A percentile compares a stretch with the other conserved stretches of the same genome.
Evolutionary conservation across 106 monocot genomes (phyloP).

Genomic region (Allium cepa): DNA sequence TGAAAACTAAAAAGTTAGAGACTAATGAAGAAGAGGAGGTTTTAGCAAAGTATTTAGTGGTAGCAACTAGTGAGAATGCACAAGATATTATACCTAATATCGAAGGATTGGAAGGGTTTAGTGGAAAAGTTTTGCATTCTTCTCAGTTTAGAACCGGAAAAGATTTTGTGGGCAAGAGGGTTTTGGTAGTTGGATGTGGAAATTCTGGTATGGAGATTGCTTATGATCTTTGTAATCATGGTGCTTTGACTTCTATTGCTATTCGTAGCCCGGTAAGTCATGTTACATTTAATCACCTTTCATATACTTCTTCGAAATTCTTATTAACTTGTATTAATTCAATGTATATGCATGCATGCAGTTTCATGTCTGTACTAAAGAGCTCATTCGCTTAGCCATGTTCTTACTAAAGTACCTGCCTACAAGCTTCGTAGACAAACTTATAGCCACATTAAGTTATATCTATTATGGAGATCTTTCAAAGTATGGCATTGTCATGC

Average conservation of each 20-base stretch:
- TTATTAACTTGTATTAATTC: background rate
- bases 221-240: constrained; percentile 15
- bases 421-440: constrained; percentile 24
- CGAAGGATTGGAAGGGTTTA: constrained; percentile 2
- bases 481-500: constrained; percentile 38
- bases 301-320: background rate
- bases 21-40: constrained; percentile 1
- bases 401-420: constrained; percentile 24
- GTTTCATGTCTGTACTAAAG: constrained; percentile 29
- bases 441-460: constrained; percentile 7
- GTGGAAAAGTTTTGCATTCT: constrained; percentile 6
- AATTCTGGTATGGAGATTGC: constrained; percentile 24
- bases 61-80: constrained; percentile 13
- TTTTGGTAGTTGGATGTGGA: constrained; percentile 6
- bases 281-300: background rate
- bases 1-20: background rate
- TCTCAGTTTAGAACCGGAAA: background rate
- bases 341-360: constrained; percentile 1
- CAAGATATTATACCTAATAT: constrained; percentile 1
- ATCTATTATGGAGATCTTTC: constrained; percentile 47
- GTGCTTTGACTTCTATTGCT: constrained; percentile 10
- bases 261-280: constrained; percentile 9
- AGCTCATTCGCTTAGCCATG: constrained; percentile 33
- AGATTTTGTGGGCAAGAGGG: background rate
- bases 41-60: constrained; percentile 3